Evolutionary conservation across 2,329 filamentous ascomycete species (phyloP).

Genomic region (Aspergillus pseudoterreus): DNA sequence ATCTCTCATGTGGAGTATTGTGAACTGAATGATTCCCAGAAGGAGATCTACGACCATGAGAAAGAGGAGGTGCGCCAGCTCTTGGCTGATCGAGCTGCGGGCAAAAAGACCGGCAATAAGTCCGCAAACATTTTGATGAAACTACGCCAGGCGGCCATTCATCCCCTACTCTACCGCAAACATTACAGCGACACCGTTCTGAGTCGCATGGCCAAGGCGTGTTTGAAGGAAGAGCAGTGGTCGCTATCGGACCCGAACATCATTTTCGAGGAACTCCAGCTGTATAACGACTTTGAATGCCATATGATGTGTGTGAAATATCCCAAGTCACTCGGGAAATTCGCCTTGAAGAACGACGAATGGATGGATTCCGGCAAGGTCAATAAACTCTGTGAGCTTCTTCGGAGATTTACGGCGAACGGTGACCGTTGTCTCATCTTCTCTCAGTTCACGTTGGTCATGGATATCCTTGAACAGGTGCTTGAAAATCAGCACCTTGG

Average conservation of each 20-base stretch:
- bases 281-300: conserved; percentile 60
- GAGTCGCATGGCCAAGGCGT: conserved; percentile 70
- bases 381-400: conserved; percentile 70
- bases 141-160: conserved; percentile 85
- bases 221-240: conserved; percentile 66
- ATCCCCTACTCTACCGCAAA: conserved; percentile 80
- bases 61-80: conserved; percentile 61
- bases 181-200: conserved; percentile 74
- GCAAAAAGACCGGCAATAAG: conserved; percentile 52
- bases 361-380: conserved; percentile 82
- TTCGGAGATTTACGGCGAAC: conserved; percentile 68
- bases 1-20: conserved; percentile 75
- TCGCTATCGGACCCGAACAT: conserved; percentile 47
- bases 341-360: conserved; percentile 56
- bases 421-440: conserved; percentile 89
- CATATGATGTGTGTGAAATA: conserved; percentile 56
- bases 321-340: conserved; percentile 51
- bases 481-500: conserved; percentile 68
- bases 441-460: conserved; percentile 85
- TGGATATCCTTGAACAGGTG: conserved; percentile 84
- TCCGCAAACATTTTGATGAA: conserved; percentile 76
- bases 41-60: conserved; percentile 67
- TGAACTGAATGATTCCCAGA: conserved; percentile 70
- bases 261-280: conserved; percentile 52
- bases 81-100: conserved; percentile 55